phyloP scores from a whole-genome alignment of 805 yeast genomes.

The Nakazawaea holstii region DNA sequence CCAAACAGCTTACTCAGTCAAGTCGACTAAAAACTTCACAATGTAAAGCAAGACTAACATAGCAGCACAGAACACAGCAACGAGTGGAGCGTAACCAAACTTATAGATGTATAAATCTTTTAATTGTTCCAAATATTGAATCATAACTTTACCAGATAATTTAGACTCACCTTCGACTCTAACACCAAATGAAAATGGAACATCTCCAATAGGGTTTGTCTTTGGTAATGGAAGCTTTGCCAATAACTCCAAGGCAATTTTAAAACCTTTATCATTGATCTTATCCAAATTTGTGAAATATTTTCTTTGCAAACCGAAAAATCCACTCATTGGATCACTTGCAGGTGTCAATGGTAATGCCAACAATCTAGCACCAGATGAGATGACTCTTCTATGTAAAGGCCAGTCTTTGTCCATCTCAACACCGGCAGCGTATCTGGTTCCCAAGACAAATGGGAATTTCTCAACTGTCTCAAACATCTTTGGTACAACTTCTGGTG shows the following conservation, averaged over 20 bases:
- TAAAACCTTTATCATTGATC: constrained; percentile 41
- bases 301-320: constrained; percentile 43
- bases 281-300: constrained; percentile 33
- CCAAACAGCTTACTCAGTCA: neutral
- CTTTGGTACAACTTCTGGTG: constrained; percentile 45
- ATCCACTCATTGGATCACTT: constrained; percentile 50
- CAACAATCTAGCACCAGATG: constrained; percentile 42
- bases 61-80: neutral
- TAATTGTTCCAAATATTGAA: constrained; percentile 40
- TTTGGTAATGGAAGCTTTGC: constrained; percentile 41
- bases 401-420: constrained; percentile 53
- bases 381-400: constrained; percentile 41
- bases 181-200: constrained; percentile 46
- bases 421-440: constrained; percentile 50
- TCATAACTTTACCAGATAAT: constrained; percentile 41
- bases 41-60: constrained; percentile 1
- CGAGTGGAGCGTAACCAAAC: constrained; percentile 30
- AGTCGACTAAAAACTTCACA: neutral
- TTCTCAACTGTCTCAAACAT: constrained; percentile 33
- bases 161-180: constrained; percentile 52
- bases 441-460: constrained; percentile 42
- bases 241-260: constrained; percentile 42
- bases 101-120: constrained; percentile 41
- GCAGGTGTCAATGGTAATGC: constrained; percentile 47
- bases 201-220: constrained; percentile 33